Evolutionary conservation across 345 rosid species (phyloP).

Genomic region (Gossypium thurberi): DNA sequence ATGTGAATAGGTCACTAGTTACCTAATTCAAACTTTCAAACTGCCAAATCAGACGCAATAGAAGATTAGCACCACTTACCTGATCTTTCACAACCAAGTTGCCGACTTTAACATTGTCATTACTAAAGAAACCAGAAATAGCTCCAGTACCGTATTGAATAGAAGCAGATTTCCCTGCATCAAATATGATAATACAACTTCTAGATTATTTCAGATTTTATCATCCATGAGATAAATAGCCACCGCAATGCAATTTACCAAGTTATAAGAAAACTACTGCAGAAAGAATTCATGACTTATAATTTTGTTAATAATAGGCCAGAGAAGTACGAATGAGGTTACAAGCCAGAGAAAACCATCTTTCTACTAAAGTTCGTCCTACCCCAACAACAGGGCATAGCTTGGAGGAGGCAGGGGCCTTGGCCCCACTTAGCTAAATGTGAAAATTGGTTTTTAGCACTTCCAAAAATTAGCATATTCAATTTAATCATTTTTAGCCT

Average conservation of each 20-base stretch:
- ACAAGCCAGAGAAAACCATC: background rate
- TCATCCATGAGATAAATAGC: constrained; percentile 48
- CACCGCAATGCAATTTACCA: constrained; percentile 46
- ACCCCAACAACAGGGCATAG: background rate
- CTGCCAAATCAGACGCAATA: background rate
- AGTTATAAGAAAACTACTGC: constrained; percentile 21
- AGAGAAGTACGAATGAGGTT: background rate
- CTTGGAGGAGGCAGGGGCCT: too few relatives aligned
- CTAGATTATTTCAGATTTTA: constrained; percentile 21
- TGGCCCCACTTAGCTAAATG: too few relatives aligned
- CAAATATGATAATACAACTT: constrained; percentile 2
- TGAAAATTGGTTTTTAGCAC: too few relatives aligned
- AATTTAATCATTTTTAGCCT: too few relatives aligned
- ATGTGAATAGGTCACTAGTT: background rate
- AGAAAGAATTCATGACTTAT: background rate
- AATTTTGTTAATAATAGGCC: background rate
- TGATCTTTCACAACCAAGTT: constrained; percentile 63
- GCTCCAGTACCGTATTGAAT: constrained; percentile 64
- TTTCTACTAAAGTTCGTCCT: background rate
- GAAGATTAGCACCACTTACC: constrained; percentile 27
- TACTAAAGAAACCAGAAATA: constrained; percentile 73
- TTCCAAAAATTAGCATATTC: too few relatives aligned
- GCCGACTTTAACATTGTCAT: constrained; percentile 74
- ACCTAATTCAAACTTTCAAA: constrained; percentile 5
- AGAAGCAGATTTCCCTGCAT: constrained; percentile 68